Evolutionary conservation across 495 filamentous ascomycete species (phyloP).

Genomic region (Pyrenula massariospora): DNA sequence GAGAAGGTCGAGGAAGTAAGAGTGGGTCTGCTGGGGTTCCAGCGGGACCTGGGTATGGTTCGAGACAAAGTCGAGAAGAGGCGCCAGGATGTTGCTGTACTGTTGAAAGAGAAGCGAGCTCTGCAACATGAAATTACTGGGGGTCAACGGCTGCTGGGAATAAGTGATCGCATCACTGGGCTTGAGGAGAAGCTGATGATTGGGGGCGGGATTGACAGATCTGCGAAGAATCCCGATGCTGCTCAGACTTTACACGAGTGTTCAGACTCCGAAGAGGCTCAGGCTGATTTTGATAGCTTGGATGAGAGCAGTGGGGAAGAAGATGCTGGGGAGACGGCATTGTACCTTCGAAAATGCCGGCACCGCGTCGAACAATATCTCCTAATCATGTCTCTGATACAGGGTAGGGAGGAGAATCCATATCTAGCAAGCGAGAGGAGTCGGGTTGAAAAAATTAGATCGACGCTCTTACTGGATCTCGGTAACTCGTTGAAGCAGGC

Average conservation of each 20-base stretch:
- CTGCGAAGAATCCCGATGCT: background rate
- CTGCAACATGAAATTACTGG: slow-evolving; percentile 39
- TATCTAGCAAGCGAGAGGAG: slow-evolving; percentile 48
- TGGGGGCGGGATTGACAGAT: slow-evolving; percentile 5
- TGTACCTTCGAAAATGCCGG: slow-evolving; percentile 40
- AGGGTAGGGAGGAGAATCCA: slow-evolving; percentile 48
- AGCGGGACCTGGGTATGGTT: slow-evolving; percentile 58
- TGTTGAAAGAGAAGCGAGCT: slow-evolving; percentile 42
- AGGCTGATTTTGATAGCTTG: slow-evolving; percentile 29
- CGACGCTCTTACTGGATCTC: slow-evolving; percentile 76
- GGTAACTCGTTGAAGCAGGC: slow-evolving; percentile 67
- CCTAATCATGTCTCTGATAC: slow-evolving; percentile 36
- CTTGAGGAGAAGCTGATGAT: slow-evolving; percentile 64
- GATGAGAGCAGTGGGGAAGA: slow-evolving; percentile 43
- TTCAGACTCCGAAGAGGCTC: slow-evolving; percentile 25
- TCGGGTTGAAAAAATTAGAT: slow-evolving; percentile 48
- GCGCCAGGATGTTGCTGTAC: slow-evolving; percentile 36
- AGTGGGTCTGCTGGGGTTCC: slow-evolving; percentile 75
- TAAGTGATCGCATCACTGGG: slow-evolving; percentile 57
- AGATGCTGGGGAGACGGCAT: slow-evolving; percentile 28
- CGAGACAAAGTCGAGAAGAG: slow-evolving; percentile 40
- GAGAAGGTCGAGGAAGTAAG: slow-evolving; percentile 81
- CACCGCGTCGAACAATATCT: slow-evolving; percentile 46
- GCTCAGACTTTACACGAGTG: slow-evolving; percentile 2
- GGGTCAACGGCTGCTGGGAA: slow-evolving; percentile 57